Base-by-base conservation (phyloP, 148 eudicot species). In the Diospyros lotus region DNA sequence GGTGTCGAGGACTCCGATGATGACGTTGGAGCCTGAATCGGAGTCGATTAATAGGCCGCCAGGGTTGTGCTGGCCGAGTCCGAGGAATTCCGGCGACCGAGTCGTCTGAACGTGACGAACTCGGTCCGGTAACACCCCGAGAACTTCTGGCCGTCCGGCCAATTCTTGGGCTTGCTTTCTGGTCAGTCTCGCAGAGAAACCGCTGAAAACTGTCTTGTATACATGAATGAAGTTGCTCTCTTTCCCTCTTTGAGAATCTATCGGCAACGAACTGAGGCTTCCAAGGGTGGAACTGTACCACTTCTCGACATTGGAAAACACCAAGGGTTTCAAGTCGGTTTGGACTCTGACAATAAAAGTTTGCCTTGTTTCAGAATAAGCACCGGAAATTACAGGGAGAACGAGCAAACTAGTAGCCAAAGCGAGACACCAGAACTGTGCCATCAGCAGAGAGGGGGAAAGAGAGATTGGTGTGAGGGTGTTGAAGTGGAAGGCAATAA, bases 1-100 rank as follows among this genome's bases (percentile, higher is more conserved):
- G 12, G 93, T 91, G 58, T 93, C 98, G 0, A 93, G 62, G 2
- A 93, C 71, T 3, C 93, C 96, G n/a, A 91, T 79, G 1, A 91
- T 78, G 18, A 86, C 81, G 9, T 85, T 79, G 1, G 87, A 78
- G 2, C 86, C 84, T 0, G 77, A 78, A 67, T 82, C 80, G 9
- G 86, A 82, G 68, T 82, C 81, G 6, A 79, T 14, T 48, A 79
- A 43, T n/a, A 84, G 59, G 1, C 75, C 62, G 5, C 63, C 43
- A 1, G 84, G 81, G 2, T 74, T 63, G 1, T 4, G 54, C 3
- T 9, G 0, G 46, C 40, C 15, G 66, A 75, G 72, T 0, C 90
- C 90, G 6, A 87, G 78, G 43, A 87, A 87, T 39, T 48, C 15
- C 3, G 83, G 79, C 1, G 90, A 71, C 2, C 84, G 77, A n/a